Percentiles rank a stretch among this genome's conserved stretches.
Evolutionary conservation across 352 stramenopile species (phyloP).

Genomic region (Phytopythium chamaehyphon): DNA sequence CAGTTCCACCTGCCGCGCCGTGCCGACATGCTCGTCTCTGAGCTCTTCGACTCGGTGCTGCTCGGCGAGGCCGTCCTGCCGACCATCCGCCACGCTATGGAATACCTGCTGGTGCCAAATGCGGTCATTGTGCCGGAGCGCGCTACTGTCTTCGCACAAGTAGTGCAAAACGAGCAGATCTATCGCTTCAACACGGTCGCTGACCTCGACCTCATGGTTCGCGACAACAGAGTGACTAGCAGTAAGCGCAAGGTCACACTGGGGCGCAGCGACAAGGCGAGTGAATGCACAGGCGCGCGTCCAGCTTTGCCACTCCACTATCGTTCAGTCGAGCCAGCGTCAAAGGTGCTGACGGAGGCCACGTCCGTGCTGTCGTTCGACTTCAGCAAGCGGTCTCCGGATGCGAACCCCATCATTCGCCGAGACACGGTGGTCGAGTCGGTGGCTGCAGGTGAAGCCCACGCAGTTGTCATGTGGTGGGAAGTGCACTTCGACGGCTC

Average conservation of each 20-base stretch:
- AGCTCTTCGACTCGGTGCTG: slow-evolving; percentile 91
- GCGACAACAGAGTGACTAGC: too few relatives aligned
- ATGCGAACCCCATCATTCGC: slow-evolving; percentile 11
- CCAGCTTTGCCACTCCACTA: slow-evolving; percentile 69
- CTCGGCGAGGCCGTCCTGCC: slow-evolving; percentile 88
- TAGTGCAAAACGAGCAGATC: slow-evolving; percentile 60
- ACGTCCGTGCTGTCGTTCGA: slow-evolving; percentile 57
- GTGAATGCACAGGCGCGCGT: slow-evolving; percentile 54
- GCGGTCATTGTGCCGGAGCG: slow-evolving; percentile 65
- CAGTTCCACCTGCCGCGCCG: slow-evolving; percentile 50
- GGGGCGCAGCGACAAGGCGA: slow-evolving; percentile 50
- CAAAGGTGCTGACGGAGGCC: slow-evolving; percentile 36
- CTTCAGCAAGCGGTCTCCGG: slow-evolving; percentile 38
- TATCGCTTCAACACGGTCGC: slow-evolving; percentile 62
- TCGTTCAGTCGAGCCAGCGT: slow-evolving; percentile 28
- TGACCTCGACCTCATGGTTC: slow-evolving; percentile 9
- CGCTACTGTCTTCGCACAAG: slow-evolving; percentile 65
- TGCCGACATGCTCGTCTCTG: slow-evolving; percentile 90
- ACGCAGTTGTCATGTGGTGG: slow-evolving; percentile 85
- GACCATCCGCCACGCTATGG: slow-evolving; percentile 73
- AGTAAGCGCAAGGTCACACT: slow-evolving; percentile 21
- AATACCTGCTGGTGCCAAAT: slow-evolving; percentile 51
- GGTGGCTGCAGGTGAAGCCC: slow-evolving; percentile 26
- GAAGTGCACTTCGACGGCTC: slow-evolving; percentile 52
- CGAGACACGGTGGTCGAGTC: slow-evolving; percentile 38